Percentiles rank a stretch among this genome's conserved stretches.
These are phyloP conservation scores for Tulasnella sp. DNA, from an alignment of 768 basidiomycete genomes.

Conservation along the genomic window DNA sequence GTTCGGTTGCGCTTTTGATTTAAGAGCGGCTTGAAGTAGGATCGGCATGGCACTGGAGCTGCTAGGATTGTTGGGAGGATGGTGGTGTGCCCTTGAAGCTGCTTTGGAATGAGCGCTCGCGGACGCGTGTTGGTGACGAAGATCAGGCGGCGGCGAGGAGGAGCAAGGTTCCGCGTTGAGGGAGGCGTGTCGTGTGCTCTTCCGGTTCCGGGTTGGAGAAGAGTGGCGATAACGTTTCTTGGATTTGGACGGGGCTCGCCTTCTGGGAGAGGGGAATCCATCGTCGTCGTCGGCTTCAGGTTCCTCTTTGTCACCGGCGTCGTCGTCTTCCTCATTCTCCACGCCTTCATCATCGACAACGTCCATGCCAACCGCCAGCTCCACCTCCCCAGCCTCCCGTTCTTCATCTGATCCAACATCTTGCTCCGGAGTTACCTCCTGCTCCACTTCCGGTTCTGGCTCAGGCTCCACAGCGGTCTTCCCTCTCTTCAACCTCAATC, in stretches of 20 bases:
- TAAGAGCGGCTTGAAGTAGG: constrained; percentile 1
- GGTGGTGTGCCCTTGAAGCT: neutral
- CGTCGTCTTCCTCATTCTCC: constrained; percentile 7
- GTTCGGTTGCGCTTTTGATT: constrained; percentile 28
- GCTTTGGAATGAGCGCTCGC: neutral
- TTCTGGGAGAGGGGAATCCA: no score
- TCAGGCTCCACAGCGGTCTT: neutral
- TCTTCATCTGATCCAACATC: constrained; percentile 6
- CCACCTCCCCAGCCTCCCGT: constrained; percentile 13
- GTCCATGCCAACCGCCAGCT: constrained; percentile 19
- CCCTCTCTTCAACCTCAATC: constrained; percentile 13
- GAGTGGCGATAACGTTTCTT: neutral
- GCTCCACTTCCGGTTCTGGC: constrained; percentile 11
- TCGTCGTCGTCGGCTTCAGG: no score
- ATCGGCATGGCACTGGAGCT: neutral
- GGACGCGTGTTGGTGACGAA: neutral
- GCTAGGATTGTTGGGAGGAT: neutral
- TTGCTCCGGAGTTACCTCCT: constrained; percentile 19
- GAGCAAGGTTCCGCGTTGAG: neutral
- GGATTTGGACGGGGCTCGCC: neutral
- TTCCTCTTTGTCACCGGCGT: neutral
- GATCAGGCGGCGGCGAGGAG: no score
- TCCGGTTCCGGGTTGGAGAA: neutral
- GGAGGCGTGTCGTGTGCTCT: neutral
- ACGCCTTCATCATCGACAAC: constrained; percentile 12